Conservation (phyloP, 768 basidiomycete genomes). For the Psilocybe cyanescens region DNA sequence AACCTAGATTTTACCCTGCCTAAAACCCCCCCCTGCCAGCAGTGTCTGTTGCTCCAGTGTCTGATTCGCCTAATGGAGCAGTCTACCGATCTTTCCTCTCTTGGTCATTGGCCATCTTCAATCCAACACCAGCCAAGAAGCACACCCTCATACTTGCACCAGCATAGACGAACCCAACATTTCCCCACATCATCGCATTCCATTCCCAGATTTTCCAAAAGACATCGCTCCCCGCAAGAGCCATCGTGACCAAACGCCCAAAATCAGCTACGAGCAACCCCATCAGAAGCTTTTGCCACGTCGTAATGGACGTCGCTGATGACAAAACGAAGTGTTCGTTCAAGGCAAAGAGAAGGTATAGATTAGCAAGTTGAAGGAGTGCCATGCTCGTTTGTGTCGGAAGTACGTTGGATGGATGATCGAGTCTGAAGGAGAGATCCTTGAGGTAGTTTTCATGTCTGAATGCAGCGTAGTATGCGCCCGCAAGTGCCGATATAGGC, state of each 20-base stretch:
- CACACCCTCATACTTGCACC: constrained; percentile 47
- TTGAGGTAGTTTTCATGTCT: constrained; percentile 39
- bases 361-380: constrained; percentile 51
- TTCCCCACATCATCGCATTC: constrained; percentile 60
- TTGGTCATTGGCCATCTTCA: not conserved
- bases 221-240: constrained; percentile 42
- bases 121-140: constrained; percentile 30
- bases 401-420: constrained; percentile 14
- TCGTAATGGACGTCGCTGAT: constrained; percentile 40
- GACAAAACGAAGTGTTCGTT: constrained; percentile 54
- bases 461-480: constrained; percentile 51
- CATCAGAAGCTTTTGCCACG: constrained; percentile 47
- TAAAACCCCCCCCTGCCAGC: too few relatives aligned
- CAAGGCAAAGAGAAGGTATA: constrained; percentile 54
- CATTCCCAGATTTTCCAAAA: constrained; percentile 50
- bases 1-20: too few relatives aligned
- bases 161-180: constrained; percentile 54
- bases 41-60: too few relatives aligned
- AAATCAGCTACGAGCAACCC: constrained; percentile 52
- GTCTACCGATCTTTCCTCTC: not conserved
- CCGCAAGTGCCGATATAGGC: constrained; percentile 52
- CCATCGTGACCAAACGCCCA: constrained; percentile 50
- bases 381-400: constrained; percentile 38
- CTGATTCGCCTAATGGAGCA: too few relatives aligned
- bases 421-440: constrained; percentile 30